Conservation (phyloP, 139 green algal species). For the Micractinium sp. region DNA sequence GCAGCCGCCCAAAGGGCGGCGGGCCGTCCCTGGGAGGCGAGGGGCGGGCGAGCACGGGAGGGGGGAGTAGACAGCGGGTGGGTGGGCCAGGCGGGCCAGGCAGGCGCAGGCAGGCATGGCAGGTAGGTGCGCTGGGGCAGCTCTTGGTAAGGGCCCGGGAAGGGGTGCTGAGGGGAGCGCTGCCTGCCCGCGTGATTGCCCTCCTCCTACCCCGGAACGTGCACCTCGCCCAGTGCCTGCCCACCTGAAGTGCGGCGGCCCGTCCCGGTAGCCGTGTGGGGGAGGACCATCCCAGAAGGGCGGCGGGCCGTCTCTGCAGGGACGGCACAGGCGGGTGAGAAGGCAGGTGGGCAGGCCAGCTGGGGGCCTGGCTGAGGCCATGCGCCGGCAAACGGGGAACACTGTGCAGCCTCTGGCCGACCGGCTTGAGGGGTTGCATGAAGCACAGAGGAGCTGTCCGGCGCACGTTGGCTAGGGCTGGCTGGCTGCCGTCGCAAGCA, state of each 20-base stretch:
- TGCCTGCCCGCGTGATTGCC: not conserved
- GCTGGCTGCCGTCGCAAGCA: not conserved
- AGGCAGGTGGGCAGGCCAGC: not conserved
- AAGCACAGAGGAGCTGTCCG: too few species aligned
- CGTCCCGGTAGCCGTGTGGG: not conserved
- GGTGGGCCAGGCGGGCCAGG: not conserved
- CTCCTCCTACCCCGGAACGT: too few species aligned
- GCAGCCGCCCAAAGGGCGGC: not conserved
- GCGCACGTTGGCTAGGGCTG: too few species aligned
- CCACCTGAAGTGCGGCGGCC: not conserved
- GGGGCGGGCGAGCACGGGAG: not conserved
- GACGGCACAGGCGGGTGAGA: not conserved
- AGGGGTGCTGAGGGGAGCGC: too few species aligned
- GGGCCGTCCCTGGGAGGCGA: constrained; percentile 4
- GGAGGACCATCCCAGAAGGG: not conserved
- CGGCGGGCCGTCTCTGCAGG: constrained; percentile 6
- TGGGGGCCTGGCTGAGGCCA: not conserved
- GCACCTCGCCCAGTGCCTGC: not conserved
- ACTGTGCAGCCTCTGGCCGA: too few species aligned
- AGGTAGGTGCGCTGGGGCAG: not conserved
- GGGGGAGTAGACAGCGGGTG: not conserved
- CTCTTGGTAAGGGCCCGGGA: too few species aligned
- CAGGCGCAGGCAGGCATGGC: not conserved
- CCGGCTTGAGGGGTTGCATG: too few species aligned
- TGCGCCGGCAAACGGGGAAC: too few species aligned